These are phyloP conservation scores for Mesembryanthemum crystallinum DNA, from an alignment of 148 eudicot genomes.

Conservation along the genomic window DNA sequence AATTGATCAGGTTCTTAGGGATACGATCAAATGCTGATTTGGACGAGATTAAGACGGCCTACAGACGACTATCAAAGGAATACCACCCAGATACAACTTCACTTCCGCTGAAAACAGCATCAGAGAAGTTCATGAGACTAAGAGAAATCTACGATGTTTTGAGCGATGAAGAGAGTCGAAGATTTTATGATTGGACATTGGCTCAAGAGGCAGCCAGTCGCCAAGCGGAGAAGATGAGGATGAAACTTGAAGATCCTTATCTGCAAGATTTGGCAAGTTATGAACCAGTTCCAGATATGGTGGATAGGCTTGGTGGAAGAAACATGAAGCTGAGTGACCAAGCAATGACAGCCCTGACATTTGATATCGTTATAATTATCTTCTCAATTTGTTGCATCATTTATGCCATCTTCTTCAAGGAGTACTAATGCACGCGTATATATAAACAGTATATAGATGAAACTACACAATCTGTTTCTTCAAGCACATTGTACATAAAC, in stretches of 20 bases:
- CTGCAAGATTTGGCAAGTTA: conserved; percentile 45
- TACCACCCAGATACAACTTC: conserved; percentile 88
- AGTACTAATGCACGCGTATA: conserved; percentile 21
- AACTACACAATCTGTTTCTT: not conserved
- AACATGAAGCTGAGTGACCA: conserved; percentile 75
- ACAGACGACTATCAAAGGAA: conserved; percentile 69
- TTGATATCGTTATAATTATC: conserved; percentile 53
- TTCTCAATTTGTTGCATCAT: conserved; percentile 59
- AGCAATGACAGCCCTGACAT: conserved; percentile 72
- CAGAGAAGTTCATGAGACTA: conserved; percentile 82
- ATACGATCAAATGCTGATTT: conserved; percentile 64
- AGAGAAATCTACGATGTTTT: conserved; percentile 61
- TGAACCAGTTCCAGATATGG: conserved; percentile 63
- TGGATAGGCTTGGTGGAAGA: conserved; percentile 73
- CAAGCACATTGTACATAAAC: conserved; percentile 8
- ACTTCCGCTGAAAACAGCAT: conserved; percentile 71
- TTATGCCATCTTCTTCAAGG: conserved; percentile 66
- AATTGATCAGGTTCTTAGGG: conserved; percentile 64
- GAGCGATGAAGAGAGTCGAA: conserved; percentile 58
- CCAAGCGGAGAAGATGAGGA: conserved; percentile 68
- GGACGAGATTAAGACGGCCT: conserved; percentile 81
- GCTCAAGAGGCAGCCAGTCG: conserved; percentile 80
- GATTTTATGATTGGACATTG: conserved; percentile 77
- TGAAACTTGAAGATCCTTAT: conserved; percentile 70
- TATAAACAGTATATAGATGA: conserved; percentile 3